phyloP scores from a whole-genome alignment of 2,329 filamentous ascomycete genomes.

The Curvularia eragrostidis region DNA sequence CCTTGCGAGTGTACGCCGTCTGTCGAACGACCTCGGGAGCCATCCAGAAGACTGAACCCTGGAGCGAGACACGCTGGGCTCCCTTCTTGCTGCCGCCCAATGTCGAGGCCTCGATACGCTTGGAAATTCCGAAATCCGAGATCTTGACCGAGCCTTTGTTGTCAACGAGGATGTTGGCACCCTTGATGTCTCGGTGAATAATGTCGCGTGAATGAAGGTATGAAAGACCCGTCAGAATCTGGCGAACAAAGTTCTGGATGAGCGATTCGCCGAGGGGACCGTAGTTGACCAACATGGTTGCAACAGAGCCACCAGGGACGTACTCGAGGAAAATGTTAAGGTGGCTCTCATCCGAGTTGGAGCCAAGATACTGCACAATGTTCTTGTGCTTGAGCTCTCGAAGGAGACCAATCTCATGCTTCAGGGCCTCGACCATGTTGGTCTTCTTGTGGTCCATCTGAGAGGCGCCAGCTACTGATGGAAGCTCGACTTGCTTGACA shows the following conservation, averaged over 20 bases:
- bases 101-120: constrained; percentile 92
- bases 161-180: constrained; percentile 97
- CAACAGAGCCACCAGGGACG: constrained; percentile 94
- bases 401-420: constrained; percentile 93
- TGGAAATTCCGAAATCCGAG: constrained; percentile 97
- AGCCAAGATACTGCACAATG: constrained; percentile 97
- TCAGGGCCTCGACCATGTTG: constrained; percentile 96
- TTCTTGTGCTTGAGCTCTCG: constrained; percentile 95
- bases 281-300: constrained; percentile 98
- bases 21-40: constrained; percentile 98
- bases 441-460: constrained; percentile 87
- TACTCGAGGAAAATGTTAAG: constrained; percentile 99
- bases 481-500: constrained; percentile 96
- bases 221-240: constrained; percentile 89
- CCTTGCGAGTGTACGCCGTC: constrained; percentile 96
- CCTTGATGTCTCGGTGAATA: constrained; percentile 98
- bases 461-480: constrained; percentile 76
- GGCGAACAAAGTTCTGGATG: constrained; percentile 93
- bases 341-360: constrained; percentile 86
- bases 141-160: constrained; percentile 99
- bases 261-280: constrained; percentile 92
- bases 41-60: constrained; percentile 99
- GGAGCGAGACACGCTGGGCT: constrained; percentile 71
- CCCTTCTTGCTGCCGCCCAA: constrained; percentile 56
- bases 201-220: constrained; percentile 95